Base-by-base conservation (phyloP, 768 basidiomycete genomes). In the Tephrocybe sp. region DNA sequence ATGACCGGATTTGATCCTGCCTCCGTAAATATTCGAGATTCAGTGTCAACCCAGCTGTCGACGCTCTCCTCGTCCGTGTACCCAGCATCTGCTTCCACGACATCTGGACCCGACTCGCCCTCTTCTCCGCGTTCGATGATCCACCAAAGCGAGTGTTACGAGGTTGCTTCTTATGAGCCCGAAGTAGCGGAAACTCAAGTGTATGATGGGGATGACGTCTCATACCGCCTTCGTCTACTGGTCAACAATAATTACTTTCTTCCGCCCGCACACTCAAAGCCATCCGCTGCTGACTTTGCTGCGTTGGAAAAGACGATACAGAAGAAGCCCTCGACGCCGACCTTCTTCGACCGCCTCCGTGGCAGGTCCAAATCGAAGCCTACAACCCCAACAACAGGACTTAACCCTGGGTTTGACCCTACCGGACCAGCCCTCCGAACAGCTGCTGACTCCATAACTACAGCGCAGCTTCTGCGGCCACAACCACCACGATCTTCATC, bases 181-280 rank as follows among this genome's bases (percentile, higher is more conserved):
- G 81, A 80, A 23, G 73, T 72, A 15, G 76, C 73, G 30, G 79
- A 73, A 41, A 65, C 73, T 23, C 75, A 80, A 56, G 78, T 74
- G 45, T 82, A 77, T 57, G 77, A 82, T 59, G 76, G 78, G 18
- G 90, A 93, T 67, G 91, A 93, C 61, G 90, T 93, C 34, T 84
- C 89, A 17, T 90, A 90, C 69, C 86, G 91, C 20, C 80, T 93
- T 17, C 86, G 84, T 34, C 78, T 93, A 47, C 80, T 93, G 34
- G 86, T 93, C 48, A 88, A 86, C 65, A 93, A 93, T 68, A 92
- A 78, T 62, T 93, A 93, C 65, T 93, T 90, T 62, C 82, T 93
- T 32, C 91, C 91, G 3, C 92, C 91, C 9, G 90, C 91, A 0
- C 91, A 93, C 61, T 78, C 84, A 36, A 93, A 93, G 62, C 91